Evolutionary conservation across 768 basidiomycete genomes (phyloP).

Genomic region (Thelephora ganbajun): DNA sequence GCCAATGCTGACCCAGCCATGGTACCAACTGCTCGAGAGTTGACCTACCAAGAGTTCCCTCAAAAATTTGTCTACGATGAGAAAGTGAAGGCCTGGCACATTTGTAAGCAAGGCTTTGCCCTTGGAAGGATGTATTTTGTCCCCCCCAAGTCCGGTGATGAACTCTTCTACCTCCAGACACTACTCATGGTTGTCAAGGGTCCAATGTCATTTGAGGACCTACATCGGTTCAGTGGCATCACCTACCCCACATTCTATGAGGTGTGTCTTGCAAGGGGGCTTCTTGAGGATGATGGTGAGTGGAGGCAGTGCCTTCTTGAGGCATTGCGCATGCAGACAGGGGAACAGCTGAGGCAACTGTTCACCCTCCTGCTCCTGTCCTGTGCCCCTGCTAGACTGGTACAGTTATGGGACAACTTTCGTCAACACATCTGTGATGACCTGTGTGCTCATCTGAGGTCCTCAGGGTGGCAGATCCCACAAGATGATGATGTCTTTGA

Average conservation of each 20-base stretch:
- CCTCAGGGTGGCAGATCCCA: slow-evolving; percentile 7
- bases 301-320: slow-evolving; percentile 27
- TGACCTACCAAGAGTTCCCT: too few relatives aligned
- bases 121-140: slow-evolving; percentile 28
- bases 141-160: slow-evolving; percentile 20
- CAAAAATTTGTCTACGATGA: too few relatives aligned
- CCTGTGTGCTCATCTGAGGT: slow-evolving; percentile 13
- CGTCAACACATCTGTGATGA: slow-evolving; percentile 27
- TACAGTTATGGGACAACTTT: slow-evolving; percentile 24
- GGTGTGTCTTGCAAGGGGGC: slow-evolving; percentile 26
- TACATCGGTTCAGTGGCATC: too few relatives aligned
- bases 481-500: slow-evolving; percentile 21
- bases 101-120: slow-evolving; percentile 18
- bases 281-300: slow-evolving; percentile 30
- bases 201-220: slow-evolving; percentile 15
- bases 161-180: slow-evolving; percentile 26
- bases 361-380: slow-evolving; percentile 27
- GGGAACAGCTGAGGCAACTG: slow-evolving; percentile 19
- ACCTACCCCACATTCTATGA: slow-evolving; percentile 20
- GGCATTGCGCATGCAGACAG: slow-evolving; percentile 25
- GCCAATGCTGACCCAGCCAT: too few relatives aligned
- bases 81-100: slow-evolving; percentile 16
- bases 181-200: slow-evolving; percentile 27
- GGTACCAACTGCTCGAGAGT: too few relatives aligned
- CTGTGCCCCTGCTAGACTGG: slow-evolving; percentile 18